A percentile compares a stretch with the other conserved stretches of the same genome.
These are phyloP conservation scores for Chrysoporthe cubensis DNA, from an alignment of 2,329 filamentous ascomycete species.

Conservation along the genomic window DNA sequence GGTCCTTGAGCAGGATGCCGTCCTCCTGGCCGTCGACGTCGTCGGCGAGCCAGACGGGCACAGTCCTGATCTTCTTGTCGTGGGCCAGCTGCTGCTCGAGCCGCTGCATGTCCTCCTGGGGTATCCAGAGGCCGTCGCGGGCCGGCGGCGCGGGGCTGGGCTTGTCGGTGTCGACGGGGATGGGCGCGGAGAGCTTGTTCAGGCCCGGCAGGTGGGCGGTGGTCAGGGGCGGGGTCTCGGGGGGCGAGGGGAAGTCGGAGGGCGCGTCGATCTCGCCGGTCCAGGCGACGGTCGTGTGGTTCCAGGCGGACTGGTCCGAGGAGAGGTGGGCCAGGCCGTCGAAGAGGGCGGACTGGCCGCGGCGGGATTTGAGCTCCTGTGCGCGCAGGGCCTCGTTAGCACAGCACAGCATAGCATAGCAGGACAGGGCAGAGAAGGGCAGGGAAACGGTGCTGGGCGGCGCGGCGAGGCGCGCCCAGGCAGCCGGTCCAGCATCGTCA, in stretches of 20 bases:
- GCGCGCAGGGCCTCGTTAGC: slow-evolving; percentile 1
- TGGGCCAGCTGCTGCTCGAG: slow-evolving; percentile 76
- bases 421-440: too few relatives aligned
- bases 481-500: neutral
- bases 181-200: slow-evolving; percentile 78
- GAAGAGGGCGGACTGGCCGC: slow-evolving; percentile 88
- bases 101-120: slow-evolving; percentile 68
- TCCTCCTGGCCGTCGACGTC: slow-evolving; percentile 68
- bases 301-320: slow-evolving; percentile 83
- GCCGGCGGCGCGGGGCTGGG: slow-evolving; percentile 61
- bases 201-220: slow-evolving; percentile 58
- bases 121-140: slow-evolving; percentile 72
- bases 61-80: slow-evolving; percentile 75
- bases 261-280: slow-evolving; percentile 79
- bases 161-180: slow-evolving; percentile 69
- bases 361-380: slow-evolving; percentile 75
- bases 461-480: too few relatives aligned
- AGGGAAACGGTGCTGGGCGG: too few relatives aligned
- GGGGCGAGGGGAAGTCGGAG: slow-evolving; percentile 48
- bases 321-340: slow-evolving; percentile 89
- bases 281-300: slow-evolving; percentile 92
- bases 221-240: slow-evolving; percentile 52
- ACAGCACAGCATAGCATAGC: neutral
- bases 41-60: slow-evolving; percentile 89
- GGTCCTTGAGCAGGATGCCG: slow-evolving; percentile 77